Percentiles rank a stretch among this genome's conserved stretches.
phyloP scores from a whole-genome alignment of 805 yeast genomes.

The Spathaspora gorwiae region DNA sequence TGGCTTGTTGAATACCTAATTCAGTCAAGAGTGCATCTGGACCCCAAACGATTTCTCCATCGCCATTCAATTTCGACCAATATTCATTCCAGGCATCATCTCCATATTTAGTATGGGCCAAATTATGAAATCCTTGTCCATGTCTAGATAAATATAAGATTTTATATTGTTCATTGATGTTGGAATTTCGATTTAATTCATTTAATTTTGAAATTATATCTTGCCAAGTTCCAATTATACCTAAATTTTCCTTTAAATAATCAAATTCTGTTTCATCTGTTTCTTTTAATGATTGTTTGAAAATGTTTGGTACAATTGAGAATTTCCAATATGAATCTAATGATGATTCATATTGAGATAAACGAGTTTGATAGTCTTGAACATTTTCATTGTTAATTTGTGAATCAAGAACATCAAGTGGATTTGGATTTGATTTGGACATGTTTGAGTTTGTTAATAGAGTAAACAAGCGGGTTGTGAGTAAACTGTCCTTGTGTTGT shows the following conservation, averaged over 20 bases:
- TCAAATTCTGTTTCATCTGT: constrained; percentile 42
- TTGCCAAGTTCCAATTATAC: constrained; percentile 35
- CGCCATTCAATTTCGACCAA: constrained; percentile 42
- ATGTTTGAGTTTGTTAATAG: too few relatives aligned
- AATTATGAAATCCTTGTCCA: constrained; percentile 52
- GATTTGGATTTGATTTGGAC: constrained; percentile 13
- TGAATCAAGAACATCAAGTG: constrained; percentile 29
- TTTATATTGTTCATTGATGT: constrained; percentile 32
- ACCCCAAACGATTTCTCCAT: constrained; percentile 46
- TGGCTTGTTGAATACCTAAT: constrained; percentile 42
- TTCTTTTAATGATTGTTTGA: constrained; percentile 38
- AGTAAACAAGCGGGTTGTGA: too few relatives aligned
- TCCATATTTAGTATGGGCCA: constrained; percentile 44
- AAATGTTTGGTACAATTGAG: constrained; percentile 38
- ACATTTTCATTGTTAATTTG: constrained; percentile 17
- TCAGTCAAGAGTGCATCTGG: constrained; percentile 50
- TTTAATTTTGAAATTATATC: constrained; percentile 24
- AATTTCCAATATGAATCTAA: constrained; percentile 27
- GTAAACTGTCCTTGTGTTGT: too few relatives aligned
- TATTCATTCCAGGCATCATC: constrained; percentile 41
- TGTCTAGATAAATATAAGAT: constrained; percentile 47
- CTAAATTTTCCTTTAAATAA: constrained; percentile 41
- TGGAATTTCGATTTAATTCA: constrained; percentile 26
- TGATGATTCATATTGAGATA: constrained; percentile 5
- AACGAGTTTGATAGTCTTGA: constrained; percentile 8